phyloP scores from a whole-genome alignment of 768 basidiomycete genomes.

The Candolleomyces aberdarensis region DNA sequence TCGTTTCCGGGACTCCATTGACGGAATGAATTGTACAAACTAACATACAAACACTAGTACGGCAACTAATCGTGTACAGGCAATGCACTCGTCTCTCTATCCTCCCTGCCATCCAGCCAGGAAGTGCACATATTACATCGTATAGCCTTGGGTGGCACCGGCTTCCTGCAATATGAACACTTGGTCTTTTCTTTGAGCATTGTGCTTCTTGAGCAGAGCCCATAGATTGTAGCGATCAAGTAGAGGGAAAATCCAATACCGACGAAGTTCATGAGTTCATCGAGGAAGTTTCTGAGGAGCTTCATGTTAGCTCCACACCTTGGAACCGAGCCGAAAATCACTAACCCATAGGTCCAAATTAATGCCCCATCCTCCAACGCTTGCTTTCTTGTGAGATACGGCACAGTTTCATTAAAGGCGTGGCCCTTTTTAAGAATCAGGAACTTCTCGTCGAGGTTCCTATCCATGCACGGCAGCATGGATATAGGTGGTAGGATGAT shows the following conservation, averaged over 20 bases:
- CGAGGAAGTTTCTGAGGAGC: conserved; percentile 30
- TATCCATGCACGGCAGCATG: conserved; percentile 38
- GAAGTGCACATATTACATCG: conserved; percentile 17
- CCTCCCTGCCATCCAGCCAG: conserved; percentile 42
- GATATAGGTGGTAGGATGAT: conserved; percentile 39
- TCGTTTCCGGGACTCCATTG: no score
- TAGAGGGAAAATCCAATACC: conserved; percentile 38
- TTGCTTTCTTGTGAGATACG: conserved; percentile 42
- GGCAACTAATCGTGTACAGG: neutral
- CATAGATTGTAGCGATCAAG: conserved; percentile 33
- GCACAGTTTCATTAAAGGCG: conserved; percentile 15
- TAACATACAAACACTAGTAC: no score
- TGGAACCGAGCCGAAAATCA: neutral
- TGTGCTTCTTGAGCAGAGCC: conserved; percentile 31
- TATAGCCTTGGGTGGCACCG: conserved; percentile 10
- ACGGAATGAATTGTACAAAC: no score
- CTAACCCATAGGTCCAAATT: conserved; percentile 33
- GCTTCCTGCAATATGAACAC: conserved; percentile 42
- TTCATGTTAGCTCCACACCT: neutral
- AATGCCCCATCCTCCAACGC: conserved; percentile 43
- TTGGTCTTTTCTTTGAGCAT: conserved; percentile 39
- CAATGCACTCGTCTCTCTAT: conserved; percentile 24
- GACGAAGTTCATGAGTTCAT: conserved; percentile 35
- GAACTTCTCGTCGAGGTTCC: conserved; percentile 44
- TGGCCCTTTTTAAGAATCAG: conserved; percentile 31